Base-by-base conservation (phyloP, 192 early-diverging fungal species). In the Backusella circina region DNA sequence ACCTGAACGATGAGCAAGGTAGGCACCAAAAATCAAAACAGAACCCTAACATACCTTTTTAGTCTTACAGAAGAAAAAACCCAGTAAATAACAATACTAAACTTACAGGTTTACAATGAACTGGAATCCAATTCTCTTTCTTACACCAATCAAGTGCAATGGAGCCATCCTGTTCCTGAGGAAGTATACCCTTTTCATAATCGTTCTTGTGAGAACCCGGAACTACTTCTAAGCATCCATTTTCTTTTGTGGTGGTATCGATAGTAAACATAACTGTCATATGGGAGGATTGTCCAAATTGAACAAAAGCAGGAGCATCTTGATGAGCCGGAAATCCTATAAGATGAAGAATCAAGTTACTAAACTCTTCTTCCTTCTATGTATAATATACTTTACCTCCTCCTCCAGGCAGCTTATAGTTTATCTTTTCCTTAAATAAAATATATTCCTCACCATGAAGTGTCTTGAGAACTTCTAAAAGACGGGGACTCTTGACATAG, bases 401-500 rank as follows among this genome's bases (percentile, higher is more conserved):
- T 57, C 86, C 89, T 38, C 89, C 89, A 1, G 89, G 81, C 4
- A 88, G 77, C 82, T 88, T 88, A 71, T 86, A 86, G 30, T 90
- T 90, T 18, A 90, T 83, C 81, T 90, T 90, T 36, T 90, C 89
- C 78, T 90, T 90, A 80, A 90, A 90, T 32, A 90, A 67, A 2
- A 88, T 75, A 47, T 88, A 87, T 3, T 83, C 83, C 70, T 86
- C 84, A 67, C 83, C 86, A 44, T 82, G 79, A 28, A 89, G 85
- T 67, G 85, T 83, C 72, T 86, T 80, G 4, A 88, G 71, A 32
- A 87, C 66, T 13, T 77, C 75, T 76, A 84, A 83, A 6, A 87
- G 68, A 61, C 83, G 83, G 4, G 82, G 71, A 7, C 88, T 82
- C 30, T 75, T 82, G n/a, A 90, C 87, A 33, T 83, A 79, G 21